Conservation (phyloP, 768 basidiomycete species). For the Lentinula lateritia region DNA sequence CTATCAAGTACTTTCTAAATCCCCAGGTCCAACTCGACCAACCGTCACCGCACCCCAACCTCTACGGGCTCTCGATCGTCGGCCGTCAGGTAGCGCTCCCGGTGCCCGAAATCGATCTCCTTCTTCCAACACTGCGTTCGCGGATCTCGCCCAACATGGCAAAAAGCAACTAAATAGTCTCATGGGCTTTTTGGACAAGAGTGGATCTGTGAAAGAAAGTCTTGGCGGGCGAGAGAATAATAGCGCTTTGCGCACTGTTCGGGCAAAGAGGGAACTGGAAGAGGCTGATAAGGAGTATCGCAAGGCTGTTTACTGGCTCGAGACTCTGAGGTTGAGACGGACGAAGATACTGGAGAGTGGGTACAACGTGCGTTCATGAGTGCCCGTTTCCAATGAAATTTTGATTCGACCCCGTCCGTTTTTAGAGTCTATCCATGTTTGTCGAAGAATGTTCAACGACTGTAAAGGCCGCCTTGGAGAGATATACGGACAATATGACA, state of each 20-base stretch:
- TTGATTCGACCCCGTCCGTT: not conserved
- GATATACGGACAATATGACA: constrained; percentile 80
- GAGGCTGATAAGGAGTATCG: constrained; percentile 96
- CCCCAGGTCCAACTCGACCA: constrained; percentile 46
- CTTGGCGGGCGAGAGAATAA: constrained; percentile 53
- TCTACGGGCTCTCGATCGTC: constrained; percentile 67
- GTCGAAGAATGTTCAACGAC: constrained; percentile 63
- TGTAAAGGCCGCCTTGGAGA: constrained; percentile 59
- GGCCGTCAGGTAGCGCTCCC: constrained; percentile 56
- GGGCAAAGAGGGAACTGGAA: constrained; percentile 84
- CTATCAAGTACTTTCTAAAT: constrained; percentile 26
- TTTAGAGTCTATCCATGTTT: constrained; percentile 76
- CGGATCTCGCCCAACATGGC: constrained; percentile 86
- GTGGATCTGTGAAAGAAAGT: constrained; percentile 56
- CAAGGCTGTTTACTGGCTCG: constrained; percentile 87
- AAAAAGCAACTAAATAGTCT: constrained; percentile 85
- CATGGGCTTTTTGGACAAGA: constrained; percentile 81
- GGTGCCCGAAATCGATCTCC: constrained; percentile 67
- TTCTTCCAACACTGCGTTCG: constrained; percentile 75
- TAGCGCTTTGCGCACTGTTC: constrained; percentile 66
- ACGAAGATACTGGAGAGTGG: constrained; percentile 81
- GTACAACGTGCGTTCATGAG: constrained; percentile 52
- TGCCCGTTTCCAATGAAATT: not conserved
- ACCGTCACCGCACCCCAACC: constrained; percentile 69
- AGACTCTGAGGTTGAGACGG: constrained; percentile 77